Evolutionary conservation across 202 grass and related monocot genomes (phyloP).

Genomic region (Eragrostis tef): DNA sequence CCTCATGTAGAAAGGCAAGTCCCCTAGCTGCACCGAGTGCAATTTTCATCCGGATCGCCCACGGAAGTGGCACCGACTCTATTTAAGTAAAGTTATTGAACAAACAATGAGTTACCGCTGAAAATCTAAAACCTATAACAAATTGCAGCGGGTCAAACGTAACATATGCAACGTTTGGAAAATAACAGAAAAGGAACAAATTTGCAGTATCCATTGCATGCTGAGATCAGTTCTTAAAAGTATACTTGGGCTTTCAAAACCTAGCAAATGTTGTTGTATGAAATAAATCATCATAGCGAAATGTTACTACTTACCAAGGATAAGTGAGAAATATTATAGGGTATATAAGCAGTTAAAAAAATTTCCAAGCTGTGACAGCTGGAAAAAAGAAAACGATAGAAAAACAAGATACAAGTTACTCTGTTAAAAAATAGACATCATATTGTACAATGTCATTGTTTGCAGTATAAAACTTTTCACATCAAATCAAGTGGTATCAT

Average conservation of each 20-base stretch:
- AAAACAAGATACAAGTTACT: neutral
- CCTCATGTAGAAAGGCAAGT: conserved; percentile 75
- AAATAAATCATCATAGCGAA: neutral
- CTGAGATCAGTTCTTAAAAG: too few relatives aligned
- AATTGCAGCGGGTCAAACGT: neutral
- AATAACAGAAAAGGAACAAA: neutral
- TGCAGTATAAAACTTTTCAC: neutral
- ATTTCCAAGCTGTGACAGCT: neutral
- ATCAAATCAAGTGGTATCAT: neutral
- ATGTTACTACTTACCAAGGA: neutral
- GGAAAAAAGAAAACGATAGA: neutral
- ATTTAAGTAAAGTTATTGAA: conserved; percentile 33
- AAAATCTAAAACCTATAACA: neutral
- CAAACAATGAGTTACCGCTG: neutral
- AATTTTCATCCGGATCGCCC: conserved; percentile 70
- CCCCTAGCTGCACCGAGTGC: conserved; percentile 67
- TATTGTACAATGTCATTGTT: neutral
- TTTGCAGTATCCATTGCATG: neutral
- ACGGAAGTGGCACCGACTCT: conserved; percentile 63
- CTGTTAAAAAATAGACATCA: neutral
- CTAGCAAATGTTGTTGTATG: neutral
- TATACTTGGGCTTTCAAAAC: too few relatives aligned
- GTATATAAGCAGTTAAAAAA: neutral
- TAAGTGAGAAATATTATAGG: neutral
- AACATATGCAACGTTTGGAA: neutral